Percentiles rank a stretch among this genome's conserved stretches.
Conservation (phyloP, 2,329 filamentous ascomycete species). For the Botrytis deweyae region DNA sequence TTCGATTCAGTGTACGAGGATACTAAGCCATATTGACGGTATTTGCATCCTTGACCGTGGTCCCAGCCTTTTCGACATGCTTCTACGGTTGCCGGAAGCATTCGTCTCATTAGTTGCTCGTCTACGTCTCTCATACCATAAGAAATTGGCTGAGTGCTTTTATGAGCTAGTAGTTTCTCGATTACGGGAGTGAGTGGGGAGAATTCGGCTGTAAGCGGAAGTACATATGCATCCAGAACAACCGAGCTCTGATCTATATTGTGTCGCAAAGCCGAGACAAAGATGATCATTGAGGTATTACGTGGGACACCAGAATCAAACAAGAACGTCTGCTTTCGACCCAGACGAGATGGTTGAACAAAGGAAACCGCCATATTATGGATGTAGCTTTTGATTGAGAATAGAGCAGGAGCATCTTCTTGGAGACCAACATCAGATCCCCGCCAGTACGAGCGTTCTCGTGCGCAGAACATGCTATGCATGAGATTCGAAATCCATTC, state of each 20-base stretch:
- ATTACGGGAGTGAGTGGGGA: background rate
- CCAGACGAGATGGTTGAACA: background rate
- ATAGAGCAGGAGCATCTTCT: background rate
- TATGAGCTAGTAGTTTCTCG: background rate
- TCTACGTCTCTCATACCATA: background rate
- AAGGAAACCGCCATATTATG: background rate
- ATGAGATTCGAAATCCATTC: background rate
- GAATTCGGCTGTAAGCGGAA: background rate
- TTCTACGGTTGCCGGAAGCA: slow-evolving; percentile 22
- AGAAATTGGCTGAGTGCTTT: background rate
- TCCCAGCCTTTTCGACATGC: slow-evolving; percentile 22
- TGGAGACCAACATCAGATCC: background rate
- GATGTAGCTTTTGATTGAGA: too few species aligned
- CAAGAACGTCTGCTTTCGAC: background rate
- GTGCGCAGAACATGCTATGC: background rate
- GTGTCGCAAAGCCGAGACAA: slow-evolving; percentile 11
- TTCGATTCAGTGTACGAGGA: background rate
- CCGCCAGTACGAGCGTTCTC: background rate
- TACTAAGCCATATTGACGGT: background rate
- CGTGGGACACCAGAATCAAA: background rate
- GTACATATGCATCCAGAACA: slow-evolving; percentile 23
- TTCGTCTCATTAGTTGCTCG: slow-evolving; percentile 15
- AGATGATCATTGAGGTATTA: slow-evolving; percentile 12
- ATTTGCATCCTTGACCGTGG: slow-evolving; percentile 10
- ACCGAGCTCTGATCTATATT: slow-evolving; percentile 23